phyloP scores from a whole-genome alignment of 2,329 filamentous ascomycete genomes.

The Aspergillus hiratsukae region DNA sequence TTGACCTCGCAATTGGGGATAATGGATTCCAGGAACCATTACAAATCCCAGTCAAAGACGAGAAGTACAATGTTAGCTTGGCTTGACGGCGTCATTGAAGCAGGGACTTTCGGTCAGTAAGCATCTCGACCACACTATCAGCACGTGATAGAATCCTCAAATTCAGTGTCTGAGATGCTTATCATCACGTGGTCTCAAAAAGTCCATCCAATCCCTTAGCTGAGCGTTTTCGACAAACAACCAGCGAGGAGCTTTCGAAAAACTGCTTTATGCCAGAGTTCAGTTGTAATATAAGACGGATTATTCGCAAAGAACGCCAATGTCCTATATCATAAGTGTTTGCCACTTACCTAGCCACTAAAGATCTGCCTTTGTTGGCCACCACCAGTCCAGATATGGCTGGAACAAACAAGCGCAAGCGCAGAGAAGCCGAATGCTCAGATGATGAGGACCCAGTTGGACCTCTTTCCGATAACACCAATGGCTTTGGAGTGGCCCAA shows the following conservation, averaged over 20 bases:
- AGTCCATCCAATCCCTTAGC: background rate
- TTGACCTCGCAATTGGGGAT: background rate
- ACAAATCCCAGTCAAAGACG: background rate
- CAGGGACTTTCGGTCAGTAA: background rate
- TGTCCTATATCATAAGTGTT: background rate
- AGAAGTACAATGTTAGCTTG: background rate
- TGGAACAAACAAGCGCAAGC: conserved; percentile 31
- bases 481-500: conserved; percentile 28
- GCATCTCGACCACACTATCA: background rate
- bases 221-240: background rate
- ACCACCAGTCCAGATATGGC: conserved; percentile 16
- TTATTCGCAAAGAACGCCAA: background rate
- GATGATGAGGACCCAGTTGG: conserved; percentile 23
- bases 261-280: background rate
- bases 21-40: background rate
- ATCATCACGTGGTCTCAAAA: conserved; percentile 17
- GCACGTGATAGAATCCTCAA: conserved; percentile 7
- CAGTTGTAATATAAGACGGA: background rate
- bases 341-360: background rate
- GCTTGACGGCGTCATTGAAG: background rate
- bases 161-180: background rate
- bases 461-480: conserved; percentile 9
- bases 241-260: background rate
- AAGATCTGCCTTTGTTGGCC: background rate
- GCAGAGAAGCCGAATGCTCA: conserved; percentile 14